A percentile compares a stretch with the other conserved stretches of the same genome.
Conservation (phyloP, 164 flowering plant genomes). For the Dillenia suffruticosa region DNA sequence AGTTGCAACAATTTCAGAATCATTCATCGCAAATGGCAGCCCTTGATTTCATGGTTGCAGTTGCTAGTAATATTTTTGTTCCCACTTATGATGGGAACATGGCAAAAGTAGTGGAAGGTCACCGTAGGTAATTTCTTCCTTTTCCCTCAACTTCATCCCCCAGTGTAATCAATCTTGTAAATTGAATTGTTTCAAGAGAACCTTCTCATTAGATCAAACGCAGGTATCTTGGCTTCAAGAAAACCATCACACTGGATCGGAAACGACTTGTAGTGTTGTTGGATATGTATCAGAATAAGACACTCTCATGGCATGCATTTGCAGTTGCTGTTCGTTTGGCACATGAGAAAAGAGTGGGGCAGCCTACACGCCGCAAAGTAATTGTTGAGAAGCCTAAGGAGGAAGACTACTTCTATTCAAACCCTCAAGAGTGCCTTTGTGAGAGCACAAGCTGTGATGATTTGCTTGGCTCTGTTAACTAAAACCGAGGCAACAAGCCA, state of each 20-base stretch:
- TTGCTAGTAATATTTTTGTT: slow-evolving; percentile 76
- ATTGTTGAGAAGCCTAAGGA: slow-evolving; percentile 83
- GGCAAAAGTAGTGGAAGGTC: slow-evolving; percentile 98
- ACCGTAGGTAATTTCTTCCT: slow-evolving; percentile 58
- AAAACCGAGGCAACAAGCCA: too few species aligned
- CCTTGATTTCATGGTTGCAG: slow-evolving; percentile 84
- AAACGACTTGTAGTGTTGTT: slow-evolving; percentile 63
- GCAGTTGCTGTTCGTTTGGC: slow-evolving; percentile 39
- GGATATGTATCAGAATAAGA: slow-evolving; percentile 72
- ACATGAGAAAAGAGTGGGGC: slow-evolving; percentile 67
- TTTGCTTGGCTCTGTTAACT: slow-evolving; percentile 20
- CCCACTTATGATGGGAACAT: slow-evolving; percentile 98
- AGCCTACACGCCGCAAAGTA: slow-evolving; percentile 50
- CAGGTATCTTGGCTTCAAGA: slow-evolving; percentile 88
- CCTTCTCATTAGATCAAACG: slow-evolving; percentile 4
- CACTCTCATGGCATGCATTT: slow-evolving; percentile 74
- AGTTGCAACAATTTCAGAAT: slow-evolving; percentile 68
- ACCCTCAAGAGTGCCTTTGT: slow-evolving; percentile 90
- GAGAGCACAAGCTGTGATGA: slow-evolving; percentile 40
- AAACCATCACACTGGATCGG: slow-evolving; percentile 61
- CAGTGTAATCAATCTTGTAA: too few species aligned
- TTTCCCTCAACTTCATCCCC: too few species aligned
- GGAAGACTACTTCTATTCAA: slow-evolving; percentile 96
- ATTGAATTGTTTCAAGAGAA: too few species aligned
- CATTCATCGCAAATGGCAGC: slow-evolving; percentile 99